These are phyloP conservation scores for Ustilago nuda DNA, from an alignment of 1,284 basidiomycete genomes.

Conservation along the genomic window DNA sequence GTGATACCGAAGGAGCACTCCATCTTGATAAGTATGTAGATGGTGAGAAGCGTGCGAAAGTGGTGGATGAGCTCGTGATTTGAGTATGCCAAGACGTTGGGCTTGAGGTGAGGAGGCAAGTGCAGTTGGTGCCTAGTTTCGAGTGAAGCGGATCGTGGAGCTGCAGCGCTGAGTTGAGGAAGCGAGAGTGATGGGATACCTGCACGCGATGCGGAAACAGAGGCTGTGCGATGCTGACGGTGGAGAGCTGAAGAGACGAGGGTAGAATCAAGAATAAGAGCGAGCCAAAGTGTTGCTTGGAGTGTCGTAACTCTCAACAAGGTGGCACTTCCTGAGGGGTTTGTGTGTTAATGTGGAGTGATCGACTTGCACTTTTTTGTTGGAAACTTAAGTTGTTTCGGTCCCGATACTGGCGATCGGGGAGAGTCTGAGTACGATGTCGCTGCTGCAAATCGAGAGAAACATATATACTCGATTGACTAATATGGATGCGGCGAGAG, in stretches of 20 bases:
- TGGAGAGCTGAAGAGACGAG: background rate
- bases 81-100: background rate
- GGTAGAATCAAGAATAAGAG: too few species aligned
- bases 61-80: background rate
- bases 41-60: background rate
- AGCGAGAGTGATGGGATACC: background rate
- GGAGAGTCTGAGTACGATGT: too few species aligned
- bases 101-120: background rate
- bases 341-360: conserved; percentile 33
- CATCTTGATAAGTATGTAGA: conserved; percentile 49
- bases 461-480: too few species aligned
- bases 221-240: background rate
- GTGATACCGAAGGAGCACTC: conserved; percentile 73
- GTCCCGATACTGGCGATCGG: too few species aligned
- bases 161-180: background rate
- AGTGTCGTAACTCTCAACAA: conserved; percentile 19
- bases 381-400: too few species aligned
- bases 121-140: background rate
- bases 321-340: conserved; percentile 27
- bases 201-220: too few species aligned
- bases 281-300: background rate
- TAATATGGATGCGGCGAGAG: too few species aligned
- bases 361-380: conserved; percentile 37
- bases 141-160: background rate
- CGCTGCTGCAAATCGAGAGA: too few species aligned